These are phyloP conservation scores for Syncephalastrum monosporum DNA, from an alignment of 371 early-diverging fungal genomes.

Conservation along the genomic window DNA sequence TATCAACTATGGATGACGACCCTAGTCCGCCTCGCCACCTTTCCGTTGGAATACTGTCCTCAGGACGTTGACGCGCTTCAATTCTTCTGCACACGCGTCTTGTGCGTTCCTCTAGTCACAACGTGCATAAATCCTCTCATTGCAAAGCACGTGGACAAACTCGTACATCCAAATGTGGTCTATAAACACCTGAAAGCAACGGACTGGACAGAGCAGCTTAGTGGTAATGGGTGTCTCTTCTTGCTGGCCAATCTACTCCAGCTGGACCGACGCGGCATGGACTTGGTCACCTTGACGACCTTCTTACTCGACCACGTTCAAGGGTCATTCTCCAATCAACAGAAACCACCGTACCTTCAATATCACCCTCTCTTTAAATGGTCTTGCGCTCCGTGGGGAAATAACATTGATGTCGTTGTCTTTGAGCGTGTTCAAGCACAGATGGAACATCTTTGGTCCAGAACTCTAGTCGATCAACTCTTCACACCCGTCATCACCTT, in stretches of 20 bases:
- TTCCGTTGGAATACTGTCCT: constrained; percentile 41
- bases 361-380: constrained; percentile 73
- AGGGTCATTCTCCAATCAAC: constrained; percentile 44
- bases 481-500: constrained; percentile 1
- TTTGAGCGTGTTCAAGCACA: constrained; percentile 41
- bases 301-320: constrained; percentile 37
- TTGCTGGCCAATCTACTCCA: constrained; percentile 56
- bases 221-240: constrained; percentile 57
- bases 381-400: constrained; percentile 45
- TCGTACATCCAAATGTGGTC: constrained; percentile 7
- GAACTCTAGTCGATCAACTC: constrained; percentile 8
- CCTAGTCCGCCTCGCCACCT: constrained; percentile 46
- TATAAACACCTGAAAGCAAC: constrained; percentile 4
- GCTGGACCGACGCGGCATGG: constrained; percentile 22
- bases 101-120: constrained; percentile 23
- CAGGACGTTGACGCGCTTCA: constrained; percentile 17
- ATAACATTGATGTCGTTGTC: constrained; percentile 37
- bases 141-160: constrained; percentile 18
- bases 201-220: constrained; percentile 14
- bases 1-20: constrained; percentile 56
- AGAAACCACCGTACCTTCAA: constrained; percentile 38
- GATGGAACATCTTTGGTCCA: constrained; percentile 60
- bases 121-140: constrained; percentile 18
- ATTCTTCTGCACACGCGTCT: constrained; percentile 22
- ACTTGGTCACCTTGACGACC: constrained; percentile 27